Evolutionary conservation across 1,284 basidiomycete species (phyloP), one percentile per base, ranked within the genome.

Genomic region (Coniferiporia sulphurascens): DNA sequence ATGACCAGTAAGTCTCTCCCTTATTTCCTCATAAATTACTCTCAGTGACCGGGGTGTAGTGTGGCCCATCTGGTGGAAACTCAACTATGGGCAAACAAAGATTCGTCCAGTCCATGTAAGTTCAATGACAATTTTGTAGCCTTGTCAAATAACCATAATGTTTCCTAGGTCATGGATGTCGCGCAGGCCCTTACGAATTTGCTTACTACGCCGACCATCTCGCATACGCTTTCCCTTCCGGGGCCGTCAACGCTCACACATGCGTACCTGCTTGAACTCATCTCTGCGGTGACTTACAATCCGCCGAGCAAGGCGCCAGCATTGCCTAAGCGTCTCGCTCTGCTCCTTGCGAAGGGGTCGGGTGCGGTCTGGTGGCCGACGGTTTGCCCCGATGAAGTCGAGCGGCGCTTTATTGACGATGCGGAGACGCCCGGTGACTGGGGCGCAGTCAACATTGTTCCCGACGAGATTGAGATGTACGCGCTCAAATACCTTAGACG

Each of bases 291-390:
- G 61, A 95, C 93, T 12, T 86, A 91, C 69, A 86, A 84, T 67
- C 85, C 82, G 55, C 80, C 83, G 68, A 84, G 82, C 62, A 73
- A 82, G 62, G 81, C 86, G 0, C 87, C 92, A 9, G 84, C 85
- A 49, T 71, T 98, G 44, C 95, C 96, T 51, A 93, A 93, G 73
- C 71, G 78, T 15, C 67, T 92, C 56, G 91, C 95, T 50, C 76
- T 82, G 52, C 69, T 80, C 6, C 74, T 93, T 36, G 82, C 95
- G 4, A 83, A 78, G 65, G 72, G 81, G 34, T 82, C 86, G 48
- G 91, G 98, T 74, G 71, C 76, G 3, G 79, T 84, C 0, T 99
- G 95, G 95, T 99, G 95, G 95, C 95, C 95, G 15, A 84, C 91
- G 60, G 78, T 98, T 62, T 87, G 83, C 70, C 91, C 93, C 1